Evolutionary conservation across 805 yeast species (phyloP).

Genomic region (Saccharomycopsis guyanensis): DNA sequence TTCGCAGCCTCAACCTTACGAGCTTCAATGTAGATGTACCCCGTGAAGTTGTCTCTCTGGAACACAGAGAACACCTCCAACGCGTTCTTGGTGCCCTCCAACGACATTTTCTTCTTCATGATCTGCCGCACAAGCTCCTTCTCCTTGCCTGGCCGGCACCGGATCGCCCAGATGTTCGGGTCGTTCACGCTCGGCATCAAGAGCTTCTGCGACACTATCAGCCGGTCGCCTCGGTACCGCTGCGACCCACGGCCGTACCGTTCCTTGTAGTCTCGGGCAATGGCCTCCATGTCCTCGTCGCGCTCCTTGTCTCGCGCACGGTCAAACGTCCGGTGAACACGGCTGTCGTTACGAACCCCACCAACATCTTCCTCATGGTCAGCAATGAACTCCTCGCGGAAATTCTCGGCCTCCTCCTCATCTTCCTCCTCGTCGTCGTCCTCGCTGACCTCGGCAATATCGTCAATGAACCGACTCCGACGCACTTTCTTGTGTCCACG

Average conservation of each 20-base stretch:
- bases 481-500: slow-evolving; percentile 40
- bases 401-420: slow-evolving; percentile 84
- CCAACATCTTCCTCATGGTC: slow-evolving; percentile 45
- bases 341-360: slow-evolving; percentile 47
- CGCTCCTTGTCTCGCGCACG: slow-evolving; percentile 77
- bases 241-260: slow-evolving; percentile 82
- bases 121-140: slow-evolving; percentile 82
- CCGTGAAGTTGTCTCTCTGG: slow-evolving; percentile 88
- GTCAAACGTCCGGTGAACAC: slow-evolving; percentile 87
- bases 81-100: slow-evolving; percentile 68
- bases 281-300: slow-evolving; percentile 89
- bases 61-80: slow-evolving; percentile 82
- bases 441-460: slow-evolving; percentile 97
- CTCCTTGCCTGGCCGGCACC: slow-evolving; percentile 90
- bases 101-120: slow-evolving; percentile 72
- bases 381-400: slow-evolving; percentile 75
- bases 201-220: slow-evolving; percentile 86
- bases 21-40: slow-evolving; percentile 92
- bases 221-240: slow-evolving; percentile 73
- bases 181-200: slow-evolving; percentile 93
- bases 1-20: slow-evolving; percentile 87
- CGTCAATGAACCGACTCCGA: slow-evolving; percentile 89
- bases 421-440: slow-evolving; percentile 93
- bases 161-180: slow-evolving; percentile 92
- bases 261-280: slow-evolving; percentile 88